Percentiles rank a stretch among this genome's conserved stretches.
These are phyloP conservation scores for Blastobotrys americana DNA, from an alignment of 805 yeast genomes.

Conservation along the genomic window DNA sequence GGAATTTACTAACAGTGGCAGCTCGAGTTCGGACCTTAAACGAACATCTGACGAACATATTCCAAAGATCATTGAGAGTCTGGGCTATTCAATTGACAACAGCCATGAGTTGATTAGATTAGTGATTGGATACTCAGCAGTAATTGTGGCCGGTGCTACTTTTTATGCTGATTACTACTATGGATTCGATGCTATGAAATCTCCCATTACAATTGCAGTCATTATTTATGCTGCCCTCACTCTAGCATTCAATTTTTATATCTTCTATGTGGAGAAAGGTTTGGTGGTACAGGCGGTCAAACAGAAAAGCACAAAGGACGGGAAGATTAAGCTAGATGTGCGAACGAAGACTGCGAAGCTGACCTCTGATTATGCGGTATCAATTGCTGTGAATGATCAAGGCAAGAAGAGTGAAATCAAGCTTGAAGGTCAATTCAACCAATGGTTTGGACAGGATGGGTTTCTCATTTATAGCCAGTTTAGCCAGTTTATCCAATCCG, in stretches of 20 bases:
- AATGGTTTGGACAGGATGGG: conserved; percentile 22
- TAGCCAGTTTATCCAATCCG: conserved; percentile 1
- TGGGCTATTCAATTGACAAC: conserved; percentile 25
- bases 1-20: no score
- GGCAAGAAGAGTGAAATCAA: background rate
- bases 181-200: conserved; percentile 27
- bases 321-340: conserved; percentile 5
- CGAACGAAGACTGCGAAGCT: conserved; percentile 12
- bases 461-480: conserved; percentile 20
- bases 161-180: conserved; percentile 24
- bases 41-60: conserved; percentile 28
- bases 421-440: conserved; percentile 13
- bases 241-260: conserved; percentile 21
- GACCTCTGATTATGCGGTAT: conserved; percentile 17
- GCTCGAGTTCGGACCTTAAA: conserved; percentile 28
- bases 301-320: conserved; percentile 15
- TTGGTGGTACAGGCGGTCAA: conserved; percentile 26
- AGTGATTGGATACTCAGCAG: conserved; percentile 26
- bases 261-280: conserved; percentile 22
- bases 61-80: conserved; percentile 16
- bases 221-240: conserved; percentile 25
- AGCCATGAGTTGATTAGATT: conserved; percentile 24
- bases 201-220: conserved; percentile 25
- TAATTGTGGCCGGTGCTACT: conserved; percentile 26
- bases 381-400: conserved; percentile 9